Conservation (phyloP, 2,329 filamentous ascomycete species). For the Lecanicillium sp. region DNA sequence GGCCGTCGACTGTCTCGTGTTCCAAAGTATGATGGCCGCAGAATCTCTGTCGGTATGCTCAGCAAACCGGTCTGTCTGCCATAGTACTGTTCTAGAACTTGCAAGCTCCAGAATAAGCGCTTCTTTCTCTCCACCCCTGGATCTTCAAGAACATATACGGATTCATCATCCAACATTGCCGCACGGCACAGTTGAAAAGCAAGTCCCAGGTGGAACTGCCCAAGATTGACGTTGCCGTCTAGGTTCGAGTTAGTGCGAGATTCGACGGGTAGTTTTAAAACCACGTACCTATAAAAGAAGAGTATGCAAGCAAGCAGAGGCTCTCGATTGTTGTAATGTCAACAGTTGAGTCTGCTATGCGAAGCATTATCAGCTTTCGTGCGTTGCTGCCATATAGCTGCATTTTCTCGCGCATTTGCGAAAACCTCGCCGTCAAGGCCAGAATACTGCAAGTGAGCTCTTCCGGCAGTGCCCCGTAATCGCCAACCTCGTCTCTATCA, state of each 20-base stretch:
- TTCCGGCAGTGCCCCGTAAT: constrained; percentile 25
- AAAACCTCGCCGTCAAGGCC: constrained; percentile 31
- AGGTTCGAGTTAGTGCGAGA: constrained; percentile 2
- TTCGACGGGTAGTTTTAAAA: neutral
- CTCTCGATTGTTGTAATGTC: constrained; percentile 42
- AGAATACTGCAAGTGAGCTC: constrained; percentile 34
- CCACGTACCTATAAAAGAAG: constrained; percentile 38
- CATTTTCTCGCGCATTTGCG: constrained; percentile 23
- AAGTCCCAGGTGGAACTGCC: constrained; percentile 42
- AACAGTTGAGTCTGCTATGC: constrained; percentile 42
- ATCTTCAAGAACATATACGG: constrained; percentile 27
- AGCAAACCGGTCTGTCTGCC: constrained; percentile 37
- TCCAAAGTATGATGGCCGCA: constrained; percentile 27
- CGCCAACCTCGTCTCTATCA: constrained; percentile 30
- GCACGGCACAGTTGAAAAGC: constrained; percentile 42
- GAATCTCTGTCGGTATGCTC: constrained; percentile 31
- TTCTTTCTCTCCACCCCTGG: constrained; percentile 35
- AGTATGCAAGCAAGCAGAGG: constrained; percentile 41
- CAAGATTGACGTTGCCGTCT: constrained; percentile 41
- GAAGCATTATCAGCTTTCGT: constrained; percentile 36
- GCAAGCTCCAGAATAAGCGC: constrained; percentile 42
- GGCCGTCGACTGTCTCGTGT: constrained; percentile 12
- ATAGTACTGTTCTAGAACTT: constrained; percentile 41
- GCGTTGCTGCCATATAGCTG: constrained; percentile 30
- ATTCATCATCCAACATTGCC: constrained; percentile 38